Evolutionary conservation across 2,329 filamentous ascomycete species (phyloP).

Genomic region (Aspergillus sp.): DNA sequence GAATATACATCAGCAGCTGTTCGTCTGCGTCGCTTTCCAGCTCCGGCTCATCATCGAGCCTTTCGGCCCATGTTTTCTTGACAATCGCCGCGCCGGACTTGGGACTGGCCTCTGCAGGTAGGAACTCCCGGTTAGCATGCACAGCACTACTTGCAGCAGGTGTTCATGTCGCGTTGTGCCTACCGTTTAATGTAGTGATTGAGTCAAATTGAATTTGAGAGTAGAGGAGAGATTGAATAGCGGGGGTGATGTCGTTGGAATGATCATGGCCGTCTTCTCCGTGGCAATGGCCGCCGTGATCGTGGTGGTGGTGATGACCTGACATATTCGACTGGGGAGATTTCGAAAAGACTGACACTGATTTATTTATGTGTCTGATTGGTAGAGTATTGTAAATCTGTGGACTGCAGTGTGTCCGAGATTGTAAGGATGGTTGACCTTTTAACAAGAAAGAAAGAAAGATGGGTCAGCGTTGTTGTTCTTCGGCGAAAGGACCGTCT

Average conservation of each 20-base stretch:
- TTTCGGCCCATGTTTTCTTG: constrained; percentile 88
- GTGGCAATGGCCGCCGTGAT: constrained; percentile 50
- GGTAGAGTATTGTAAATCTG: too few relatives aligned
- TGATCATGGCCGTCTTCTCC: constrained; percentile 73
- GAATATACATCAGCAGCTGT: constrained; percentile 88
- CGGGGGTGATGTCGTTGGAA: constrained; percentile 87
- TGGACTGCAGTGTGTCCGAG: background rate
- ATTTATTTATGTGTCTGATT: background rate
- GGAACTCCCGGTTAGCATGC: background rate
- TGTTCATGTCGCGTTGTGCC: background rate
- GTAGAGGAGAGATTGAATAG: constrained; percentile 87
- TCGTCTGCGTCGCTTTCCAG: constrained; percentile 86
- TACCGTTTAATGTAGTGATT: constrained; percentile 78
- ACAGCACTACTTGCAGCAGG: background rate
- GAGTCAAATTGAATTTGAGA: constrained; percentile 87
- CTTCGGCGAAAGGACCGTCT: background rate
- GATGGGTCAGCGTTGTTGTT: background rate
- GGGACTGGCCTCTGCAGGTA: constrained; percentile 55
- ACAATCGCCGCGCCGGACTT: constrained; percentile 73
- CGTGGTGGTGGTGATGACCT: constrained; percentile 40
- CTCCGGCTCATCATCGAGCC: constrained; percentile 70
- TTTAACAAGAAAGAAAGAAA: background rate
- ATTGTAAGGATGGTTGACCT: background rate
- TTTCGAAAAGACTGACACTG: background rate
- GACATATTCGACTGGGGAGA: constrained; percentile 30